Conservation (phyloP, 257 asterid species). For the Voacanga thouarsii region DNA sequence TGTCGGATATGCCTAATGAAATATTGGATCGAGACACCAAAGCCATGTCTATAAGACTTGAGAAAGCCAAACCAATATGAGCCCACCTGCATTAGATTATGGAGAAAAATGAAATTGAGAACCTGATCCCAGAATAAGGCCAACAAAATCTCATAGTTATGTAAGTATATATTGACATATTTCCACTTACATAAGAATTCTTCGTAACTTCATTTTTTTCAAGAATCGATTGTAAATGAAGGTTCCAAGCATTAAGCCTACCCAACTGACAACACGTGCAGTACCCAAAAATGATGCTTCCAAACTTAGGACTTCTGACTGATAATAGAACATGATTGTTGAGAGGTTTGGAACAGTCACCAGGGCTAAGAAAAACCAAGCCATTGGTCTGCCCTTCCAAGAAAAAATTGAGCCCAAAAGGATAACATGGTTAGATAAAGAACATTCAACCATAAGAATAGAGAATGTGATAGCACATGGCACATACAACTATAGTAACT, state of each 20-base stretch:
- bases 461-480: not conserved
- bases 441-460: not conserved
- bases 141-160: not conserved
- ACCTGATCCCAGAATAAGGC: not conserved
- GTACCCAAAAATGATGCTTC: constrained; percentile 95
- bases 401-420: constrained; percentile 23
- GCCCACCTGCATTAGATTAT: constrained; percentile 54
- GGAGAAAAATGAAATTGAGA: not conserved
- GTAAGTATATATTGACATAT: not conserved
- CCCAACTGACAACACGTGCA: constrained; percentile 87
- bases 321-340: constrained; percentile 88
- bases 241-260: constrained; percentile 92
- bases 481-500: not conserved
- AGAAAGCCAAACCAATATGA: constrained; percentile 62
- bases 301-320: constrained; percentile 70
- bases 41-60: constrained; percentile 57
- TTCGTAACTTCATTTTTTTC: constrained; percentile 71
- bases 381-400: constrained; percentile 74
- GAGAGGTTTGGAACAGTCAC: constrained; percentile 86
- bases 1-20: constrained; percentile 71
- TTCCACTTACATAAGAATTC: constrained; percentile 73
- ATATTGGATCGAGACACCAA: constrained; percentile 64
- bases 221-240: constrained; percentile 67
- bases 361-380: constrained; percentile 92
- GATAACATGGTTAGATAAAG: constrained; percentile 25